Conservation (phyloP, 768 basidiomycete species). For the Leucocoprinus birnbaumii region DNA sequence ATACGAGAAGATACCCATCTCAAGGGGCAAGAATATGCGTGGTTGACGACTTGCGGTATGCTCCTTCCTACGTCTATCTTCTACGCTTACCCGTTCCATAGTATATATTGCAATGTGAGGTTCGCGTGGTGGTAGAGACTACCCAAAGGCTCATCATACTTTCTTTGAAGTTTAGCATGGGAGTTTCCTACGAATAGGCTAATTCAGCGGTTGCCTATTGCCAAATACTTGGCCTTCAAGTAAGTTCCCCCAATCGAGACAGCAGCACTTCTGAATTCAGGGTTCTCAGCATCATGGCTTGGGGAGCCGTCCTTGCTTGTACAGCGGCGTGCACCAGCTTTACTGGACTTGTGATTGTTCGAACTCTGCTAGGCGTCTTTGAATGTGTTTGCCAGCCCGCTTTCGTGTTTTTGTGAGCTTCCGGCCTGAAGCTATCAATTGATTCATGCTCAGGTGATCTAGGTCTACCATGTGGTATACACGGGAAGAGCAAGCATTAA, state of each 20-base stretch:
- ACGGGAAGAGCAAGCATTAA: conserved; percentile 45
- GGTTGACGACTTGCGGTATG: conserved; percentile 45
- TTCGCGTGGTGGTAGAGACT: too few species aligned
- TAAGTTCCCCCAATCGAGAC: conserved; percentile 16
- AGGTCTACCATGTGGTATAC: conserved; percentile 53
- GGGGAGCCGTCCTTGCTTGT: conserved; percentile 47
- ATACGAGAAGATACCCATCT: conserved; percentile 41
- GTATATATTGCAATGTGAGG: conserved; percentile 40
- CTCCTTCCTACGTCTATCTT: background rate
- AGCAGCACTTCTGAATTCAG: background rate
- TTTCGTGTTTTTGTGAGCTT: conserved; percentile 38
- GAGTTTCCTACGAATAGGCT: conserved; percentile 48
- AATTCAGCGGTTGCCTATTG: conserved; percentile 46
- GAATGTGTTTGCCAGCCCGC: conserved; percentile 48
- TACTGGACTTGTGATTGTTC: conserved; percentile 39
- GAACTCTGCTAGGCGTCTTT: conserved; percentile 45
- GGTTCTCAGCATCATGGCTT: conserved; percentile 28
- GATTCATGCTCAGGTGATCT: background rate
- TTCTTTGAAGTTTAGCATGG: conserved; percentile 38
- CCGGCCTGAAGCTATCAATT: background rate
- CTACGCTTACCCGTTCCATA: conserved; percentile 9
- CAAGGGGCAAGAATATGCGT: conserved; percentile 46
- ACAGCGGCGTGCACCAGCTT: conserved; percentile 47
- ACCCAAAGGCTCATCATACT: too few species aligned
- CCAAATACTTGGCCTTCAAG: conserved; percentile 45